Evolutionary conservation across 768 basidiomycete species (phyloP).

Genomic region (Auricularia sp.): DNA sequence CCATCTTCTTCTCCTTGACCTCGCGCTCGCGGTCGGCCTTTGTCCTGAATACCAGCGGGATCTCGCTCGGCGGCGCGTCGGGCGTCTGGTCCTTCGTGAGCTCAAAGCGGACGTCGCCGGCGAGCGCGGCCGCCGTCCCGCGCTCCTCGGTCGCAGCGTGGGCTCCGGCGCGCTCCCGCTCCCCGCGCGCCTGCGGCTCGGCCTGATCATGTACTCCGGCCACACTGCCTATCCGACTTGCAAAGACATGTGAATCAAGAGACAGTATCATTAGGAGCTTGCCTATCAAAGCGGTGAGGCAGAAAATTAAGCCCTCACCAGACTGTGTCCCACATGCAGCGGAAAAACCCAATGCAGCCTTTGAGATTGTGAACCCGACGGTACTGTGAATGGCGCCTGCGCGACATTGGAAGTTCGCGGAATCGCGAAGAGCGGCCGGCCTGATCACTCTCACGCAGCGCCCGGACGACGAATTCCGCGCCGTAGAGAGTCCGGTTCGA

Average conservation of each 20-base stretch:
- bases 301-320: no score
- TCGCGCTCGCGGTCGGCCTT: conserved; percentile 16
- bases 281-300: no score
- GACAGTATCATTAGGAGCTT: no score
- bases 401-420: no score
- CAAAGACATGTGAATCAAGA: no score
- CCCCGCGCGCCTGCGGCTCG: conserved; percentile 68
- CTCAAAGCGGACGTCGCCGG: conserved; percentile 27
- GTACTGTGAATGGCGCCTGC: no score
- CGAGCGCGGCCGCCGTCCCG: conserved; percentile 47
- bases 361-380: no score
- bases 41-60: conserved; percentile 57
- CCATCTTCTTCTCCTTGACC: neutral
- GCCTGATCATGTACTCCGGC: conserved; percentile 44
- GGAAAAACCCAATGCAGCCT: no score
- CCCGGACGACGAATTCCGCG: no score
- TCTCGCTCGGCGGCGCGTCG: conserved; percentile 66
- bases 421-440: no score
- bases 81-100: conserved; percentile 31
- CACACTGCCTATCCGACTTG: neutral
- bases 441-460: no score
- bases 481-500: conserved; percentile 28
- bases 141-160: conserved; percentile 71
- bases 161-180: conserved; percentile 58
- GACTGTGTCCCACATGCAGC: conserved; percentile 10